Conservation (phyloP, 108 stramenopile species). For the Fragilaria crotonensis region DNA sequence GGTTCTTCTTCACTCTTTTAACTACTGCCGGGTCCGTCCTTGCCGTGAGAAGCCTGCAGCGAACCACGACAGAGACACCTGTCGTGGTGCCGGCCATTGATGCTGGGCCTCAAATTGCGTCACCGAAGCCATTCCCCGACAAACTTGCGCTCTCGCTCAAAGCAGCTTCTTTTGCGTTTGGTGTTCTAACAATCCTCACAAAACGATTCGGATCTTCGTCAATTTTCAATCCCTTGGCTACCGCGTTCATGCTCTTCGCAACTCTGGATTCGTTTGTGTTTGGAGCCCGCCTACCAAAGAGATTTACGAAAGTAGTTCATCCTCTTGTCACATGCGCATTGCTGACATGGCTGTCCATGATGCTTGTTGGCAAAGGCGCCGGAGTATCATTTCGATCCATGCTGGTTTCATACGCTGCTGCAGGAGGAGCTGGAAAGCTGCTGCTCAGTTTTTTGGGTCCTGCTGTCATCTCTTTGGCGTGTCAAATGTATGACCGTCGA, state of each 20-base stretch:
- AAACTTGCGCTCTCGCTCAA: constrained; percentile 1
- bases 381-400: constrained; percentile 40
- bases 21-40: constrained; percentile 63
- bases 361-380: constrained; percentile 29
- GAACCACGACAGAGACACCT: background rate
- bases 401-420: constrained; percentile 38
- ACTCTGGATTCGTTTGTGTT: constrained; percentile 64
- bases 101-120: background rate
- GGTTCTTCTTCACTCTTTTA: constrained; percentile 70
- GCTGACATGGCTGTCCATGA: constrained; percentile 46
- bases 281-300: constrained; percentile 62
- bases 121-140: constrained; percentile 45
- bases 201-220: background rate
- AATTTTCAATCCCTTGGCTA: constrained; percentile 23
- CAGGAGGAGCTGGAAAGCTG: constrained; percentile 61
- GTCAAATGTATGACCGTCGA: constrained; percentile 70
- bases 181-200: constrained; percentile 18
- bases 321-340: constrained; percentile 62
- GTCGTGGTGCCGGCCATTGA: background rate
- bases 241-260: constrained; percentile 42
- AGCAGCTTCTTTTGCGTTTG: constrained; percentile 18
- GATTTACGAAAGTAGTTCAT: constrained; percentile 53
- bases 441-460: constrained; percentile 69
- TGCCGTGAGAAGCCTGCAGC: constrained; percentile 37
- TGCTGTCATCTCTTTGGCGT: constrained; percentile 65